Evolutionary conservation across 352 stramenopile genomes (phyloP).

Genomic region (Phytophthora citricola): DNA sequence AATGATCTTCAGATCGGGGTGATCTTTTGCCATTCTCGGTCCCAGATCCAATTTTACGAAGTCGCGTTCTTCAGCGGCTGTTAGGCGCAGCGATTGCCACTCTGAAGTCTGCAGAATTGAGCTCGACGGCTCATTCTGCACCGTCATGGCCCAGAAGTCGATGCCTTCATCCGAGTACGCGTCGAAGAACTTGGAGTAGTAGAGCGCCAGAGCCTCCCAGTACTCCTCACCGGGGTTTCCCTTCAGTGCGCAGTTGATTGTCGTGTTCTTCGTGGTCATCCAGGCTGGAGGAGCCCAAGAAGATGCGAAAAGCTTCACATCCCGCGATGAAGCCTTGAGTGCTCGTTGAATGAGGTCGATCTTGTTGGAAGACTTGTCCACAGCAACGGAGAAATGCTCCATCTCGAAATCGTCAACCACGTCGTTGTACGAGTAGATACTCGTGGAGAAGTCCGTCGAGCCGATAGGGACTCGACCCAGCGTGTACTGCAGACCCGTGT

Average conservation of each 20-base stretch:
- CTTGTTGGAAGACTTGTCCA: slow-evolving; percentile 78
- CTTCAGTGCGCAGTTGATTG: slow-evolving; percentile 63
- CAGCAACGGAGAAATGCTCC: slow-evolving; percentile 80
- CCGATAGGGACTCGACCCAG: slow-evolving; percentile 87
- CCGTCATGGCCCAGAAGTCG: slow-evolving; percentile 64
- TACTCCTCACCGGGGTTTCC: slow-evolving; percentile 63
- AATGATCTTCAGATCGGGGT: slow-evolving; percentile 87
- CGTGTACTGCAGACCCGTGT: slow-evolving; percentile 81
- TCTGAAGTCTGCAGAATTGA: slow-evolving; percentile 43
- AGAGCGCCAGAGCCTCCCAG: slow-evolving; percentile 83
- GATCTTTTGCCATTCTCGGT: slow-evolving; percentile 61
- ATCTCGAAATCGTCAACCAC: slow-evolving; percentile 81
- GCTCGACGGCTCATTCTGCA: slow-evolving; percentile 87
- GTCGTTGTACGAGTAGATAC: slow-evolving; percentile 88
- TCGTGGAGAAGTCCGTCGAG: slow-evolving; percentile 87
- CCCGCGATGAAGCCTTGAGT: slow-evolving; percentile 38
- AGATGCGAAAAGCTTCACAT: slow-evolving; percentile 80
- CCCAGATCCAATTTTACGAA: slow-evolving; percentile 85
- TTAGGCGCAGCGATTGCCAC: slow-evolving; percentile 70
- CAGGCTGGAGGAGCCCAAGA: slow-evolving; percentile 86
- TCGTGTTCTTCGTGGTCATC: slow-evolving; percentile 85
- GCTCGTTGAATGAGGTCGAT: slow-evolving; percentile 74
- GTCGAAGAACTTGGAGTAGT: slow-evolving; percentile 88
- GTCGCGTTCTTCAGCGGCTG: slow-evolving; percentile 45
- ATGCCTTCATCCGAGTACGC: slow-evolving; percentile 82